These are phyloP conservation scores for Taxillus chinensis DNA, from an alignment of 164 flowering plant genomes.

Conservation along the genomic window DNA sequence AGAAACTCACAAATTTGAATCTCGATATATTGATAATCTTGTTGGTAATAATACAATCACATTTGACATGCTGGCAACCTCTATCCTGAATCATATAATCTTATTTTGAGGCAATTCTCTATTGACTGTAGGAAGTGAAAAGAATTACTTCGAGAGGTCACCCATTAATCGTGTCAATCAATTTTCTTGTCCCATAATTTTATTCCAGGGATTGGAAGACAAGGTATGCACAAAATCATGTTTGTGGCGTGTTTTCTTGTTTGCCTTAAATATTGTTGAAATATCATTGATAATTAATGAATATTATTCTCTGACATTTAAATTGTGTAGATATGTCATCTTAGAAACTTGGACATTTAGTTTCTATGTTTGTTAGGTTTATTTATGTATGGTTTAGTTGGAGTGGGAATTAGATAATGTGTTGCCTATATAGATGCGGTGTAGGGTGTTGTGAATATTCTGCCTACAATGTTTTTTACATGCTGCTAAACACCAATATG, in stretches of 20 bases:
- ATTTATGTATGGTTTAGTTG: too few species aligned
- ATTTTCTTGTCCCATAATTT: slow-evolving; percentile 87
- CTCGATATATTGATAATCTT: slow-evolving; percentile 67
- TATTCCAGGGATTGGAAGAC: slow-evolving; percentile 95
- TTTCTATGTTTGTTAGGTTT: too few species aligned
- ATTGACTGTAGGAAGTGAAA: slow-evolving; percentile 53
- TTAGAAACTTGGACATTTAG: too few species aligned
- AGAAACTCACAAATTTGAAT: slow-evolving; percentile 84
- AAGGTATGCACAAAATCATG: slow-evolving; percentile 44
- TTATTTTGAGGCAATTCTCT: background rate
- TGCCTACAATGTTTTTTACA: too few species aligned
- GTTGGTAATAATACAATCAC: slow-evolving; percentile 43
- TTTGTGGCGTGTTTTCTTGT: background rate
- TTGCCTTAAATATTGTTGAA: too few species aligned
- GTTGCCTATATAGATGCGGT: too few species aligned
- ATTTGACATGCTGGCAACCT: background rate
- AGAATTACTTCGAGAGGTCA: slow-evolving; percentile 59
- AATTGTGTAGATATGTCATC: too few species aligned
- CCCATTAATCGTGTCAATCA: slow-evolving; percentile 84
- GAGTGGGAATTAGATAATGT: too few species aligned
- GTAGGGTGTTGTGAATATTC: too few species aligned
- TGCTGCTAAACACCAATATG: too few species aligned
- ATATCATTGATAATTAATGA: too few species aligned
- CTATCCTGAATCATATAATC: background rate
- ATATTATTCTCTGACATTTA: too few species aligned